Evolutionary conservation across 306 rosid species (phyloP), one percentile per base, ranked within the genome.

Genomic region (Citrullus mucosospermus): DNA sequence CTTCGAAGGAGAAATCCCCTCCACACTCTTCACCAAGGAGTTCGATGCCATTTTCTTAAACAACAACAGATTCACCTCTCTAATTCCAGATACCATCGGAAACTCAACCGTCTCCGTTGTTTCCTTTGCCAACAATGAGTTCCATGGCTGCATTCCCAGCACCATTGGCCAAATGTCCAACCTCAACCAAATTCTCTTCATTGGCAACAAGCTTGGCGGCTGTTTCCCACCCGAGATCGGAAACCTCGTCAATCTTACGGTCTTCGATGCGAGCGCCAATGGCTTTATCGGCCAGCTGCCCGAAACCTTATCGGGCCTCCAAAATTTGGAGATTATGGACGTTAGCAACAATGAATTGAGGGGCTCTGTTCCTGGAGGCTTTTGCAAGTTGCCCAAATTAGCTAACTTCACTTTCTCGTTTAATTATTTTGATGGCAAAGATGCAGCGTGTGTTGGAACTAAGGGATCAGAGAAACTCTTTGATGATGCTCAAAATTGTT

Each of bases 341-440:
- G 73, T 91, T 8, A 61, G 84, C 8, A 38, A 72, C 0, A 93
- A 93, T 44, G 78, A 81, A 79, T 60, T 91, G 15, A 80, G 87
- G 17, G 93, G 98, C 14, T 80, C 73, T 73, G 89, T 91, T 50
- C 75, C 89, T 0, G 85, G 76, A 11, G 75, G 57, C 30, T 90
- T 36, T 93, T 25, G 97, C 71, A 76, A 79, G 10, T 71, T 93
- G 63, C 94, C 94, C 9, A 62, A 6, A 9, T 81, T 91, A 83
- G 41, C 6, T 18, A 86, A 90, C 56, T 88, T 91, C 50, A 87
- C 28, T 6, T 88, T 81, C 71, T 77, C 91, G 22, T 34, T 77
- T n/a, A 93, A 93, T 39, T 91, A 88, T 78, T 90, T 93, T 34
- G 85, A 66, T 9, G 86, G 83, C 2, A 88, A 67, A 81, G 90